These are phyloP conservation scores for Candida hungchunana DNA, from an alignment of 805 yeast genomes.

Conservation along the genomic window DNA sequence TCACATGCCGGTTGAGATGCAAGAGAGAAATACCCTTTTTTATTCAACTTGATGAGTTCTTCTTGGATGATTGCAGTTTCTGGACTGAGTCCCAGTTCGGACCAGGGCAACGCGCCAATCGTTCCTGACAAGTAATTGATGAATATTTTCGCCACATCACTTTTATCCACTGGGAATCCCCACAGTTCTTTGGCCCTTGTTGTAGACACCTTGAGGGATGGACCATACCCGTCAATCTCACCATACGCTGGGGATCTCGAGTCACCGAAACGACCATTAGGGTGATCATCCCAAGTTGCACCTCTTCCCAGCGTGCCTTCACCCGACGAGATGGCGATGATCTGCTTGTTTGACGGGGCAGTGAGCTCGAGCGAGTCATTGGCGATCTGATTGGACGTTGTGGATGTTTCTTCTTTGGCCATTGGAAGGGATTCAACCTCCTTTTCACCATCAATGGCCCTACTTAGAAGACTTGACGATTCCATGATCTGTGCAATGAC, in stretches of 20 bases:
- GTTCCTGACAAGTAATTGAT: conserved; percentile 69
- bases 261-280: conserved; percentile 94
- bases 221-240: conserved; percentile 97
- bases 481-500: conserved; percentile 83
- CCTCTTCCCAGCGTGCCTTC: conserved; percentile 81
- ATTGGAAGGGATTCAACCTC: conserved; percentile 12
- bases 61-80: conserved; percentile 94
- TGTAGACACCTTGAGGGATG: conserved; percentile 72
- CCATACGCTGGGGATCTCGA: conserved; percentile 96
- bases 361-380: conserved; percentile 28
- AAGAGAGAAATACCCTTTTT: conserved; percentile 73
- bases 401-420: conserved; percentile 28
- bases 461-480: conserved; percentile 48
- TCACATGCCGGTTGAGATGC: conserved; percentile 96
- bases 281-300: conserved; percentile 97
- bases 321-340: conserved; percentile 78
- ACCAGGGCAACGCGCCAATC: conserved; percentile 85
- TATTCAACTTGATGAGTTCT: conserved; percentile 75
- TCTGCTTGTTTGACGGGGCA: conserved; percentile 45
- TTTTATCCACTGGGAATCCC: conserved; percentile 65
- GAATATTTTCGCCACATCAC: conserved; percentile 65
- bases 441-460: conserved; percentile 41
- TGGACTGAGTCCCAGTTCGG: conserved; percentile 76
- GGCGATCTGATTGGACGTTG: conserved; percentile 39
- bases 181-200: conserved; percentile 66